These are phyloP conservation scores for Trichomonas gallinae DNA, from an alignment of 208 protist species.

Conservation along the genomic window DNA sequence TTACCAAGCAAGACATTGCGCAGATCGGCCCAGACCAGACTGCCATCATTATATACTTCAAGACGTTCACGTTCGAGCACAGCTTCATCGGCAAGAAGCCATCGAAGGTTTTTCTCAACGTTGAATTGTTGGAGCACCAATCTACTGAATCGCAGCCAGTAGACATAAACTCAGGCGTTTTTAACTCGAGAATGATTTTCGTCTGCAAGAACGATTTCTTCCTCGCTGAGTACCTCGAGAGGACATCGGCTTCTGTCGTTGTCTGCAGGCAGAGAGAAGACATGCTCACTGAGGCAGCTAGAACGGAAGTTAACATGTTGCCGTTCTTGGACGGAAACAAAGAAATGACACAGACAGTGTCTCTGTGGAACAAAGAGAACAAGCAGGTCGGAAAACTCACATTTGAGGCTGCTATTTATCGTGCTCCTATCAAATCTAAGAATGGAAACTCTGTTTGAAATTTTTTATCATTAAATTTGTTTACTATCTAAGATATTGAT, in stretches of 20 bases:
- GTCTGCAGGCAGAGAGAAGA: neutral
- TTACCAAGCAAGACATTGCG: neutral
- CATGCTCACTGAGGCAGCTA: neutral
- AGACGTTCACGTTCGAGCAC: neutral
- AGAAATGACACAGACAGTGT: neutral
- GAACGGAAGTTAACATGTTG: neutral
- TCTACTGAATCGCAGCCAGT: neutral
- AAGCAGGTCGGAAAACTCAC: neutral
- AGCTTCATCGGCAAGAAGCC: neutral
- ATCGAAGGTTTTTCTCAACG: neutral
- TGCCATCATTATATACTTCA: neutral
- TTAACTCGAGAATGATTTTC: neutral
- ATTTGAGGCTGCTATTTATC: neutral
- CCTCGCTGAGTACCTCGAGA: neutral
- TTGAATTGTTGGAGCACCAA: neutral
- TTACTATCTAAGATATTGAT: too few relatives aligned
- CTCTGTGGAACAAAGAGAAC: neutral
- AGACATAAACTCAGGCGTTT: neutral
- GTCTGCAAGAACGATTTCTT: slow-evolving; percentile 13
- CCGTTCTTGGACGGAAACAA: neutral
- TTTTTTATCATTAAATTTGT: too few relatives aligned
- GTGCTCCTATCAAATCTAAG: neutral
- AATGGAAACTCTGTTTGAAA: neutral
- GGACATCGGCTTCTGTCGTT: neutral
- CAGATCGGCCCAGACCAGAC: neutral